phyloP scores from a whole-genome alignment of 495 filamentous ascomycete species.

The Rhypophila decipiens region DNA sequence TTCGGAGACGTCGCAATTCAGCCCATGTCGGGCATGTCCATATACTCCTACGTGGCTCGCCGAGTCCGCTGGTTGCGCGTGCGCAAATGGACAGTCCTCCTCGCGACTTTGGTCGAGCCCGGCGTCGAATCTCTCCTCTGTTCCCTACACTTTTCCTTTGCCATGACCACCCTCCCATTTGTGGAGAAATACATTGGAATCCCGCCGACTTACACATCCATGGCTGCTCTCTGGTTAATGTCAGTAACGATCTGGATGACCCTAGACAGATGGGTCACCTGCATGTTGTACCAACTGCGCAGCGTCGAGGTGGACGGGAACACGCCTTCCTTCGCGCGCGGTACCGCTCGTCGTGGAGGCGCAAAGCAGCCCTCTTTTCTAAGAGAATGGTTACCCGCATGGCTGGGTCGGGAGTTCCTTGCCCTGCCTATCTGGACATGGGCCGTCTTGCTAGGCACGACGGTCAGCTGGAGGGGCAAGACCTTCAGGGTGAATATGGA shows the following conservation, averaged over 20 bases:
- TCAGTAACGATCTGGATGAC: conserved; percentile 65
- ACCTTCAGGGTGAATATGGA: conserved; percentile 77
- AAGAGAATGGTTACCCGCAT: conserved; percentile 73
- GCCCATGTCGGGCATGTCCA: conserved; percentile 75
- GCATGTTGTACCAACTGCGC: conserved; percentile 60
- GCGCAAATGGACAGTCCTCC: conserved; percentile 84
- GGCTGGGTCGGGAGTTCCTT: conserved; percentile 76
- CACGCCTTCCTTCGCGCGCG: conserved; percentile 65
- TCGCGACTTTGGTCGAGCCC: conserved; percentile 89
- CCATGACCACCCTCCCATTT: conserved; percentile 64
- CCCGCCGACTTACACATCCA: conserved; percentile 61
- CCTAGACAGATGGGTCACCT: conserved; percentile 67
- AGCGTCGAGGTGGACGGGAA: conserved; percentile 66
- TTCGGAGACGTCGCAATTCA: conserved; percentile 85
- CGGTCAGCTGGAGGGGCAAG: conserved; percentile 79
- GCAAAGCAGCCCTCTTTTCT: conserved; percentile 48
- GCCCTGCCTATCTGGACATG: conserved; percentile 83
- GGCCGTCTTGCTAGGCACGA: conserved; percentile 77
- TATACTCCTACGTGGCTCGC: conserved; percentile 71
- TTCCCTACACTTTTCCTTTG: conserved; percentile 72
- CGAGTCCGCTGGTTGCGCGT: conserved; percentile 89
- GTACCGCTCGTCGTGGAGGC: conserved; percentile 27
- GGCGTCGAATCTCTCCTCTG: conserved; percentile 87
- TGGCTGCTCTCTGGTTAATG: conserved; percentile 58
- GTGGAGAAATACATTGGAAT: conserved; percentile 49